phyloP scores from a whole-genome alignment of 805 yeast genomes.

The Metahyphopichia silvanorum region DNA sequence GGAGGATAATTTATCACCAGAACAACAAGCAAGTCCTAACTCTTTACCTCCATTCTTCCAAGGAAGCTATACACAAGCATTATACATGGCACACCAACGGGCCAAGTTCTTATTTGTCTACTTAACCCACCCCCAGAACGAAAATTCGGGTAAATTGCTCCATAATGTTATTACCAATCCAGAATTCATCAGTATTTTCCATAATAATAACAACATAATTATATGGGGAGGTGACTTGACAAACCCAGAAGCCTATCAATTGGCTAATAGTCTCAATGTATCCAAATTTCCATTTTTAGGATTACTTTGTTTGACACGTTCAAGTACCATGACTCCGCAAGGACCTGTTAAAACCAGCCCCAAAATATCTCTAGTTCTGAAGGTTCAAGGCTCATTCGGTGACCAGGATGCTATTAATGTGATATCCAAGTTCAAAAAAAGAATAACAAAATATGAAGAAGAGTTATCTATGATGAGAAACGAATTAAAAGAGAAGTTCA shows the following conservation, averaged over 20 bases:
- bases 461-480: slow-evolving; percentile 56
- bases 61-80: slow-evolving; percentile 79
- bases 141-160: slow-evolving; percentile 53
- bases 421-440: slow-evolving; percentile 41
- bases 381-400: slow-evolving; percentile 59
- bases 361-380: slow-evolving; percentile 56
- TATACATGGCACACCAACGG: slow-evolving; percentile 64
- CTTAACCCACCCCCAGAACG: slow-evolving; percentile 70
- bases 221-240: slow-evolving; percentile 87
- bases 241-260: slow-evolving; percentile 81
- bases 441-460: slow-evolving; percentile 57
- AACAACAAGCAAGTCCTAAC: slow-evolving; percentile 11
- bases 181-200: slow-evolving; percentile 40
- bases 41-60: slow-evolving; percentile 49
- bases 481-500: slow-evolving; percentile 59
- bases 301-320: slow-evolving; percentile 64
- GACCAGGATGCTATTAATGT: slow-evolving; percentile 29
- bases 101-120: slow-evolving; percentile 72
- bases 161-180: slow-evolving; percentile 51
- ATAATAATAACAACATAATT: slow-evolving; percentile 47
- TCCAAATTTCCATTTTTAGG: slow-evolving; percentile 82
- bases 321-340: slow-evolving; percentile 49
- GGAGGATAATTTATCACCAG: slow-evolving; percentile 41
- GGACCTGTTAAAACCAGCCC: slow-evolving; percentile 54
- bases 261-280: slow-evolving; percentile 69